These are phyloP conservation scores for Gossypium anomalum DNA, from an alignment of 345 rosid species.

Conservation along the genomic window DNA sequence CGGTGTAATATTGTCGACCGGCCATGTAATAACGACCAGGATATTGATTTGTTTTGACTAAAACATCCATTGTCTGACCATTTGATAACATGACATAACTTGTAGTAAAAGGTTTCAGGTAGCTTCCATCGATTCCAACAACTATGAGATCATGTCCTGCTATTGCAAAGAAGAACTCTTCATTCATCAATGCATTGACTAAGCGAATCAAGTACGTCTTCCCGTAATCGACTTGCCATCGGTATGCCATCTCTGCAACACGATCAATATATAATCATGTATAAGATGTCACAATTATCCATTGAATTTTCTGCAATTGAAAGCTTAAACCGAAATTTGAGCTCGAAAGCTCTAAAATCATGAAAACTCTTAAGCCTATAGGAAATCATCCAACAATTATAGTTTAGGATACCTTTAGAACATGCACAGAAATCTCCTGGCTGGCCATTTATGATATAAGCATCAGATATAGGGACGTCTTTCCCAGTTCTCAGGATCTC, in stretches of 20 bases:
- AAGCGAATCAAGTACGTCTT: conserved; percentile 37
- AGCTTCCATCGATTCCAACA: conserved; percentile 33
- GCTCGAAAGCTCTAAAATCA: not conserved
- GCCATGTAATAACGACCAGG: conserved; percentile 29
- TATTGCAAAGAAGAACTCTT: conserved; percentile 30
- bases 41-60: conserved; percentile 26
- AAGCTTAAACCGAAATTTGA: not conserved
- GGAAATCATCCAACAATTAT: not conserved
- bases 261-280: not conserved
- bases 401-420: not conserved
- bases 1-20: conserved; percentile 19
- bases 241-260: conserved; percentile 3
- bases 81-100: conserved; percentile 25
- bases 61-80: conserved; percentile 36
- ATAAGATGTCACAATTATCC: not conserved
- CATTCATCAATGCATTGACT: conserved; percentile 24
- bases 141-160: conserved; percentile 32
- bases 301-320: not conserved
- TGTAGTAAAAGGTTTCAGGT: conserved; percentile 24
- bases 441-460: conserved; percentile 43
- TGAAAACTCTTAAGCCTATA: not conserved
- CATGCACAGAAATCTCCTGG: conserved; percentile 34
- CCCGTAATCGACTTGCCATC: conserved; percentile 27
- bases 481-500: conserved; percentile 22
- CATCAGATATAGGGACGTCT: conserved; percentile 37